These are phyloP conservation scores for Boletus rex-veris DNA, from an alignment of 768 basidiomycete genomes.

Conservation along the genomic window DNA sequence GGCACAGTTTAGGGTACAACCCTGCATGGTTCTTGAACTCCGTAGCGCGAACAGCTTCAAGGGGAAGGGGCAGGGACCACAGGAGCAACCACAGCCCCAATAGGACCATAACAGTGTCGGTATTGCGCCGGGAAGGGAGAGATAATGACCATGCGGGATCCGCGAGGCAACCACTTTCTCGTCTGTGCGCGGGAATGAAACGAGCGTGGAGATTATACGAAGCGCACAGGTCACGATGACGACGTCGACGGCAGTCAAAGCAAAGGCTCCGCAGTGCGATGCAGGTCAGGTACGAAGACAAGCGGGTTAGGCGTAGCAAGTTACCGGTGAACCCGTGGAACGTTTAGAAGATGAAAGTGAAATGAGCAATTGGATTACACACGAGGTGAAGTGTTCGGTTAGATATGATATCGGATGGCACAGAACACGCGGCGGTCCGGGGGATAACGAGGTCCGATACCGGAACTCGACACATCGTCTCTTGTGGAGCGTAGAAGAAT, in stretches of 20 bases:
- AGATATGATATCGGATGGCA: constrained; percentile 23
- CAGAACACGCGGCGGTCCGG: constrained; percentile 16
- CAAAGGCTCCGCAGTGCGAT: constrained; percentile 14
- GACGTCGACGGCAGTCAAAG: constrained; percentile 10
- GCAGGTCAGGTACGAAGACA: constrained; percentile 19
- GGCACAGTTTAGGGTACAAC: neutral
- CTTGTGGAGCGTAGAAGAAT: constrained; percentile 1
- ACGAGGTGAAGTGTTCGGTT: constrained; percentile 17
- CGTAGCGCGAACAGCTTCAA: constrained; percentile 15
- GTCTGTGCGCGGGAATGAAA: constrained; percentile 30
- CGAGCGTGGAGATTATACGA: constrained; percentile 14
- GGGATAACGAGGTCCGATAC: constrained; percentile 21
- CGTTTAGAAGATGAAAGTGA: constrained; percentile 8
- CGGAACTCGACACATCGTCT: constrained; percentile 13
- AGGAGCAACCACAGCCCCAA: constrained; percentile 17
- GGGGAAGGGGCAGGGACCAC: constrained; percentile 2
- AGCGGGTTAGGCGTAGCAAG: constrained; percentile 12
- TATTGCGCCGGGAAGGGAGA: constrained; percentile 12
- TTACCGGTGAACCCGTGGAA: constrained; percentile 5
- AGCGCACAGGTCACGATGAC: constrained; percentile 23
- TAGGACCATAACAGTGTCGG: constrained; percentile 14
- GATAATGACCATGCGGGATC: constrained; percentile 27
- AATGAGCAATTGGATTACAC: constrained; percentile 10
- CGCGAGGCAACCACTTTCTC: constrained; percentile 24
- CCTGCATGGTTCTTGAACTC: neutral